Percentiles rank a stretch among this genome's conserved stretches.
Evolutionary conservation across 805 yeast genomes (phyloP).

Genomic region (Metschnikowia noctiluminum): DNA sequence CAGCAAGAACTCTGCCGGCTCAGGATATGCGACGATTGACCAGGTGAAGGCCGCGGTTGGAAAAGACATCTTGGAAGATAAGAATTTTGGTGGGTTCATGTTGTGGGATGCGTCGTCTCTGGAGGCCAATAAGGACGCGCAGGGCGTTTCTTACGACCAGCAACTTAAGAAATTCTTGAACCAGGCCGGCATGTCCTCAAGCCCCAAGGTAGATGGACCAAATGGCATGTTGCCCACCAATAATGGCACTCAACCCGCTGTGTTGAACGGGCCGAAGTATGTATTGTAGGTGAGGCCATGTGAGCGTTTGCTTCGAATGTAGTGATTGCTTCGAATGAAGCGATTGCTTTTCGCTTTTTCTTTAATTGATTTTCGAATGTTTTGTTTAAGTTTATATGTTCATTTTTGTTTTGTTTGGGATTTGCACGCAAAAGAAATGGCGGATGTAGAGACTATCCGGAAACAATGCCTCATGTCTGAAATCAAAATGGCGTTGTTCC

Average conservation of each 20-base stretch:
- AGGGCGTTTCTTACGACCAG: constrained; percentile 11
- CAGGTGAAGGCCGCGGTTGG: constrained; percentile 20
- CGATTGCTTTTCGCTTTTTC: no score
- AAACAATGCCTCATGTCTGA: no score
- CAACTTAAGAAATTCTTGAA: constrained; percentile 9
- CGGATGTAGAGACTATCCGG: no score
- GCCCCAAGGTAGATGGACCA: not conserved
- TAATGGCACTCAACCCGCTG: not conserved
- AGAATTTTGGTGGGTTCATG: constrained; percentile 64
- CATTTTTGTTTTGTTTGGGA: no score
- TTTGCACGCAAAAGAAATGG: no score
- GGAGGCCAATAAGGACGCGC: constrained; percentile 37
- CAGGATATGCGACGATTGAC: constrained; percentile 46
- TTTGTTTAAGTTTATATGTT: no score
- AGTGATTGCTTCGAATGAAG: not conserved
- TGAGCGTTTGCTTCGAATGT: not conserved
- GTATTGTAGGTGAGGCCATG: not conserved
- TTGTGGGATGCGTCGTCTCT: constrained; percentile 82
- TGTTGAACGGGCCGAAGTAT: not conserved
- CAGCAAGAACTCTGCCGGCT: constrained; percentile 43
- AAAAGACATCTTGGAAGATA: constrained; percentile 9
- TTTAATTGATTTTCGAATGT: no score
- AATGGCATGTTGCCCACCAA: not conserved
- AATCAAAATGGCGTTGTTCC: no score
- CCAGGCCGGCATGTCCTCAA: not conserved